phyloP scores from a whole-genome alignment of 768 basidiomycete genomes.

The Terana coerulea region DNA sequence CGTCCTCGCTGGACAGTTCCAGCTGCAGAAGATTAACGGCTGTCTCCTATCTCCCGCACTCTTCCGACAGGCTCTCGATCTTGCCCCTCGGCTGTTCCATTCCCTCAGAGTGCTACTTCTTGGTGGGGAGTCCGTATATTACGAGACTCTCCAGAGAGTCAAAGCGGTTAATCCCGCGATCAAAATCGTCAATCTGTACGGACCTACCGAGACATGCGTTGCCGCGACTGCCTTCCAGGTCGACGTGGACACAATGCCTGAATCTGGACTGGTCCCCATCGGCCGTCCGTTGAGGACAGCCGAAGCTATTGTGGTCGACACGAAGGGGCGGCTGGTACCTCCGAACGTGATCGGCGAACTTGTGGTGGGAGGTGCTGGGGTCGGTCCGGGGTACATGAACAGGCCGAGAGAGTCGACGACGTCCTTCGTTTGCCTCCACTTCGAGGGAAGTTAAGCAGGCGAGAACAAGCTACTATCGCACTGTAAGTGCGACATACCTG shows the following conservation, averaged over 20 bases:
- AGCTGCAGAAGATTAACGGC: neutral
- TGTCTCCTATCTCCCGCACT: neutral
- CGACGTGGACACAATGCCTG: neutral
- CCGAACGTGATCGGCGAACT: neutral
- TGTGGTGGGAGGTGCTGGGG: neutral
- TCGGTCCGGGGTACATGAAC: neutral
- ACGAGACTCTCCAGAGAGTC: neutral
- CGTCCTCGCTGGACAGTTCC: neutral
- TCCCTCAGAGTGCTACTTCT: neutral
- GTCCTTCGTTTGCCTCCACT: neutral
- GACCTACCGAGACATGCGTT: neutral
- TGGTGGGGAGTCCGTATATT: neutral
- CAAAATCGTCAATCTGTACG: neutral
- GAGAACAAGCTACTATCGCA: neutral
- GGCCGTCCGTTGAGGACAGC: neutral
- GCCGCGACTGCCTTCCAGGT: neutral
- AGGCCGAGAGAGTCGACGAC: neutral
- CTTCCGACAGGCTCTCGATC: neutral
- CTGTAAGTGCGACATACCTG: neutral
- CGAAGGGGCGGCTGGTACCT: neutral
- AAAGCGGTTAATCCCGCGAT: neutral
- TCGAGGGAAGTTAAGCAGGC: neutral
- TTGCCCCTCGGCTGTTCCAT: neutral
- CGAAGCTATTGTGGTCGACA: neutral
- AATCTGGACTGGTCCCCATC: neutral